Conservation (phyloP, 139 green algal species). For the Chlorella sp. region DNA sequence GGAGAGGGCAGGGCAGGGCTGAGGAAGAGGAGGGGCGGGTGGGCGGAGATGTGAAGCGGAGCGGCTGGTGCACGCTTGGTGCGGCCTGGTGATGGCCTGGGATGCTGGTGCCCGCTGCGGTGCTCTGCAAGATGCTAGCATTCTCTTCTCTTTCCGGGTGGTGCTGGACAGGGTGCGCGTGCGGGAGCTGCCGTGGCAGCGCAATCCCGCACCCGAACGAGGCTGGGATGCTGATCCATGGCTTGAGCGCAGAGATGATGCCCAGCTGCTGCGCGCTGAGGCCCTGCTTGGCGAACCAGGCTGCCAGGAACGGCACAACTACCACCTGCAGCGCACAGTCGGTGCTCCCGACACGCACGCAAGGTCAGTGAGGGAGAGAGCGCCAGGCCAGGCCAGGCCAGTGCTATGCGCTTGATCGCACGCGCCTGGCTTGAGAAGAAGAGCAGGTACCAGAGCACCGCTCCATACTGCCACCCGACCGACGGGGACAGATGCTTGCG, state of each 20-base stretch:
- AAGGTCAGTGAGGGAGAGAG: too few relatives aligned
- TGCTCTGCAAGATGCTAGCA: not conserved
- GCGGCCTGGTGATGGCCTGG: not conserved
- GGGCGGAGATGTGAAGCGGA: too few relatives aligned
- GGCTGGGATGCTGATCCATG: not conserved
- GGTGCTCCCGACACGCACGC: too few relatives aligned
- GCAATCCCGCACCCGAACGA: not conserved
- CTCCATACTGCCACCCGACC: too few relatives aligned
- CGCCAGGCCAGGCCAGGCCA: too few relatives aligned
- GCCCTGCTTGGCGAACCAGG: not conserved
- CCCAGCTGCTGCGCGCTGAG: not conserved
- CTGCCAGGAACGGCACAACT: constrained; percentile 1
- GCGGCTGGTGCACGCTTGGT: not conserved
- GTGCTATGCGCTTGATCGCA: too few relatives aligned
- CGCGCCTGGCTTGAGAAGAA: too few relatives aligned
- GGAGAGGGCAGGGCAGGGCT: too few relatives aligned
- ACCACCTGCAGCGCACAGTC: constrained; percentile 10
- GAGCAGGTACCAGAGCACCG: too few relatives aligned
- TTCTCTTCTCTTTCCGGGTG: not conserved
- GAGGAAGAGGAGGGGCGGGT: too few relatives aligned
- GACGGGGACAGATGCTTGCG: too few relatives aligned
- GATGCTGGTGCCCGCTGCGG: not conserved
- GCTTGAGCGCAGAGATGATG: not conserved
- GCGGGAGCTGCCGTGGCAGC: not conserved
- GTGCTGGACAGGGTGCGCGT: not conserved